Evolutionary conservation across 164 flowering plant genomes (phyloP), one percentile per base, ranked within the genome.

Genomic region (Cinnamomum chago): DNA sequence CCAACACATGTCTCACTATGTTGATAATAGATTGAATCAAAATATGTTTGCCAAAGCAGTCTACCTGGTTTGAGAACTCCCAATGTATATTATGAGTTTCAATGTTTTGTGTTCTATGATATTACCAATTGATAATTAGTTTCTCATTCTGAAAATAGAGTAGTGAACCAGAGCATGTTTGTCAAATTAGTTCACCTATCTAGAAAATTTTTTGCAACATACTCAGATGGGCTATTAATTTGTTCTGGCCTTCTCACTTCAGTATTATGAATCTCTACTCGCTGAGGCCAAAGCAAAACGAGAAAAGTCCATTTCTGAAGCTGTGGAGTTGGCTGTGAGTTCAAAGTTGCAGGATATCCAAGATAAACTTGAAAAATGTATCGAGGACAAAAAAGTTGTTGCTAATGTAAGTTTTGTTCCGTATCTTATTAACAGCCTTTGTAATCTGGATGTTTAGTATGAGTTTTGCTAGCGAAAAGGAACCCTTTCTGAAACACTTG

Each of bases 191-290:
- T 18, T 55, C 6, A 15, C 60, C 60, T 15, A 15, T 55, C 13
- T 55, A 20, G 60, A 55, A 55, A 55, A 55, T 17, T 17, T 52
- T 15, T n/a, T 40, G 47, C 47, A 40, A 40, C 47, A 40, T 40
- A 40, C 47, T 9, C 47, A 40, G 47, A 40, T 40, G 47, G 11
- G 47, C 47, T 40, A 17, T 13, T 55, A 15, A 3, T 12, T 55
- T 20, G 17, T 55, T 55, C 60, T 55, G 60, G 17, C 22, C n/a
- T 28, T n/a, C 20, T 27, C 22, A 55, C 30, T 75, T 64, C 86
- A 95, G 99, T 79, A 89, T 80, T 95, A 88, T 83, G 98, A 93
- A 82, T 82, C 92, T 75, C 87, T 84, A 65, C 86, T 95, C 70
- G 70, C 72, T 5, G 97, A 95, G 76, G 87, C 88, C 77, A 92